These are phyloP conservation scores for Otatea glauca DNA, from an alignment of 176 grass and related monocot genomes.

Conservation along the genomic window DNA sequence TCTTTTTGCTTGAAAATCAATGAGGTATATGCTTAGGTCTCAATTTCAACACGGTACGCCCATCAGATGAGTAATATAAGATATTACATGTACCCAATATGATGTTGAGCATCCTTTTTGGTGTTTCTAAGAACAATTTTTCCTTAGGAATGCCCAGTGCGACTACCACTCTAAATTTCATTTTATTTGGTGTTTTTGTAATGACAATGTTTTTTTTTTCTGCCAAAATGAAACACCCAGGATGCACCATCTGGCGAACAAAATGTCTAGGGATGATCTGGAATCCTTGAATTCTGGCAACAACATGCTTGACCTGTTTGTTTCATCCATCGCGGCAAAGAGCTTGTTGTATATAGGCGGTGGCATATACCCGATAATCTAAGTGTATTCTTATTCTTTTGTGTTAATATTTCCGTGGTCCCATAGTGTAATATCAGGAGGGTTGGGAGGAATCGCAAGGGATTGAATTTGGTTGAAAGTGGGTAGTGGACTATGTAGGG, in stretches of 20 bases:
- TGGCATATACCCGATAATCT: conserved; percentile 48
- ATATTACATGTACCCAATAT: background rate
- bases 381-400: conserved; percentile 53
- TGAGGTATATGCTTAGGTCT: background rate
- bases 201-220: conserved; percentile 32
- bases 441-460: background rate
- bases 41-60: background rate
- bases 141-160: background rate
- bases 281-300: background rate
- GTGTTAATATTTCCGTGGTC: conserved; percentile 50
- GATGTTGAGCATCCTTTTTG: background rate
- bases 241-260: conserved; percentile 50
- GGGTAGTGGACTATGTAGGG: conserved; percentile 22
- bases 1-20: conserved; percentile 26
- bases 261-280: conserved; percentile 48
- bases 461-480: conserved; percentile 22
- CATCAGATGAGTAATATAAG: background rate
- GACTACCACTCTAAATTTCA: background rate
- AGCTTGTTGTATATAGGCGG: conserved; percentile 59
- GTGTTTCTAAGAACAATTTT: background rate
- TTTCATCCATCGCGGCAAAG: conserved; percentile 25
- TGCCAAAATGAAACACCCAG: conserved; percentile 47
- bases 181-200: conserved; percentile 10
- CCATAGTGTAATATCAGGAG: conserved; percentile 43
- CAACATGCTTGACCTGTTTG: conserved; percentile 37